Conservation (phyloP, 495 filamentous ascomycete genomes). For the Tuber melanosporum region DNA sequence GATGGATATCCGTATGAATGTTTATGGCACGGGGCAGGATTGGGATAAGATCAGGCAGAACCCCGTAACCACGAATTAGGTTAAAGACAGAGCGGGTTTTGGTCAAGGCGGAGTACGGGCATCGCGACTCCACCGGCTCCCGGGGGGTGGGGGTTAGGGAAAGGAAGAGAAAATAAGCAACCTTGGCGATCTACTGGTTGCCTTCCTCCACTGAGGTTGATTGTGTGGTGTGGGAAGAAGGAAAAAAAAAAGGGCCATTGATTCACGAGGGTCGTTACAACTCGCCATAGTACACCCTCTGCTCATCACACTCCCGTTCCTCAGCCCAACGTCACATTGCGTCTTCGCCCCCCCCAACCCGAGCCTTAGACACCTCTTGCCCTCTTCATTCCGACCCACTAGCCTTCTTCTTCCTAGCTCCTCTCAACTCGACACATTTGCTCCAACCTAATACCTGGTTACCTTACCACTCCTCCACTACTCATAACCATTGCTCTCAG, state of each 20-base stretch:
- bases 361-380: background rate
- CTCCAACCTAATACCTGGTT: background rate
- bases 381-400: background rate
- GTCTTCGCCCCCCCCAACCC: slow-evolving; percentile 2
- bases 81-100: background rate
- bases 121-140: slow-evolving; percentile 6
- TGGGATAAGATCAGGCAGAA: background rate
- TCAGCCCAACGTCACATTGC: slow-evolving; percentile 36
- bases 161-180: slow-evolving; percentile 10
- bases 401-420: background rate
- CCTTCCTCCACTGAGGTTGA: slow-evolving; percentile 2
- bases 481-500: background rate
- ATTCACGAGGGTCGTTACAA: slow-evolving; percentile 23
- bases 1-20: background rate
- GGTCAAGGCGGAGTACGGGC: background rate
- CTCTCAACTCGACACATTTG: background rate
- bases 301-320: slow-evolving; percentile 10
- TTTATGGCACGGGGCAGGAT: background rate
- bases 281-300: slow-evolving; percentile 15
- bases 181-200: slow-evolving; percentile 26
- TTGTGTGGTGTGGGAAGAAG: background rate
- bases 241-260: slow-evolving; percentile 26
- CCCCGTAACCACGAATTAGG: background rate
- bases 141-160: background rate
- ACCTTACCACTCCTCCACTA: background rate